phyloP scores from a whole-genome alignment of 495 filamentous ascomycete genomes.

The Arthonia radiata region DNA sequence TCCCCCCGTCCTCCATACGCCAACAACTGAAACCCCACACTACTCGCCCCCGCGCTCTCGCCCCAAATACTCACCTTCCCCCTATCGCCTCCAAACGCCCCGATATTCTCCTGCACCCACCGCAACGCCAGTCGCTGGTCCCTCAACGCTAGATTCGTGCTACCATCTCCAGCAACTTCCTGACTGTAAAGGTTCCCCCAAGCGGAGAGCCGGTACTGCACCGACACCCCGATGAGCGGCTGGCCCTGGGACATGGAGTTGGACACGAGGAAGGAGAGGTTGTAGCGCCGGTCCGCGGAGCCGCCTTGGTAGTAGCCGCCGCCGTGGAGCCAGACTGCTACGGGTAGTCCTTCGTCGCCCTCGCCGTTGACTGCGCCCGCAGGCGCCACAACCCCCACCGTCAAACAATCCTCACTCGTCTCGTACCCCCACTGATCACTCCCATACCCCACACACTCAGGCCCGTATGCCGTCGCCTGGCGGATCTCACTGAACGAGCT shows the following conservation, averaged over 20 bases:
- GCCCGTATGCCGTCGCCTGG: too few relatives aligned
- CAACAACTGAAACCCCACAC: constrained; percentile 14
- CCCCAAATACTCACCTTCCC: constrained; percentile 14
- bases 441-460: too few relatives aligned
- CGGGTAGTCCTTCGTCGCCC: too few relatives aligned
- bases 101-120: constrained; percentile 28
- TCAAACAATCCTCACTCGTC: too few relatives aligned
- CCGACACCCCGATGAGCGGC: constrained; percentile 29
- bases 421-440: too few relatives aligned
- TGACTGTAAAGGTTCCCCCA: constrained; percentile 26
- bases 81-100: constrained; percentile 13
- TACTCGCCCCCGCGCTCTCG: constrained; percentile 11
- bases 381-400: too few relatives aligned
- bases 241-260: constrained; percentile 1
- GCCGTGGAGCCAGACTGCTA: too few relatives aligned
- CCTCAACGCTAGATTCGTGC: constrained; percentile 29
- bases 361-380: too few relatives aligned
- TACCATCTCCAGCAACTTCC: constrained; percentile 17
- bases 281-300: constrained; percentile 15
- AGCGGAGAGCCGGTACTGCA: constrained; percentile 30
- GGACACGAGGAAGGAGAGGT: constrained; percentile 1
- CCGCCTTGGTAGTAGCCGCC: constrained; percentile 10
- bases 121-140: constrained; percentile 37
- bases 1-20: constrained; percentile 19
- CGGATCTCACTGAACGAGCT: too few relatives aligned